phyloP scores from a whole-genome alignment of 495 filamentous ascomycete genomes.

The Neurospora sp. region DNA sequence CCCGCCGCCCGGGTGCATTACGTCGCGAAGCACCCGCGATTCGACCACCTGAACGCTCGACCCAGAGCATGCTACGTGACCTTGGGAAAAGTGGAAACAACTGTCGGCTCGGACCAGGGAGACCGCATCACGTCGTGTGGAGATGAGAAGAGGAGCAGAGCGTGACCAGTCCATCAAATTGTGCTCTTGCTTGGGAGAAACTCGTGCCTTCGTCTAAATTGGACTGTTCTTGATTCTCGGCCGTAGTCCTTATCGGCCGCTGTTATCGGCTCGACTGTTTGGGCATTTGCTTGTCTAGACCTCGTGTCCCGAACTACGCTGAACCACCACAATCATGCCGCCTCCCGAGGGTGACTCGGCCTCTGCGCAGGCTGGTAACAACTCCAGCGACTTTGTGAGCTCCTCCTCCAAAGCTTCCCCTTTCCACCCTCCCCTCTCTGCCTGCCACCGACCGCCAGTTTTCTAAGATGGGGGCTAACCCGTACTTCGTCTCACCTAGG shows the following conservation, averaged over 20 bases:
- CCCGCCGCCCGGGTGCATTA: constrained; percentile 4
- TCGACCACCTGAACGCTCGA: background rate
- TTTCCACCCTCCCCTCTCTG: constrained; percentile 1
- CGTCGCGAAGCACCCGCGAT: constrained; percentile 4
- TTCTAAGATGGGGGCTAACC: constrained; percentile 12
- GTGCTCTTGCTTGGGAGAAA: background rate
- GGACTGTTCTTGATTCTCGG: background rate
- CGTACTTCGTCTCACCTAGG: constrained; percentile 40
- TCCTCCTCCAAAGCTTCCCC: background rate
- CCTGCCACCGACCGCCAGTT: background rate
- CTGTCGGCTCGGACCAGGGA: background rate
- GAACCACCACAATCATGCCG: constrained; percentile 26
- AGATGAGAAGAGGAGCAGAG: constrained; percentile 1
- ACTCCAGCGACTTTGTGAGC: constrained; percentile 44
- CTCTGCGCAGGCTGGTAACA: constrained; percentile 33
- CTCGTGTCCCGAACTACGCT: background rate
- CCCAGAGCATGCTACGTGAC: constrained; percentile 1
- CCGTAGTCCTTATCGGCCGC: background rate
- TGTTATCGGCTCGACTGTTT: background rate
- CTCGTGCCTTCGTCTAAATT: background rate
- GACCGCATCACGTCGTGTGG: background rate
- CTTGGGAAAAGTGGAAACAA: background rate
- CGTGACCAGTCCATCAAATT: background rate
- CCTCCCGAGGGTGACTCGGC: constrained; percentile 29
- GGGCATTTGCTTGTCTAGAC: background rate